phyloP scores from a whole-genome alignment of 305 asterid species.

The Solanum hybrid region DNA sequence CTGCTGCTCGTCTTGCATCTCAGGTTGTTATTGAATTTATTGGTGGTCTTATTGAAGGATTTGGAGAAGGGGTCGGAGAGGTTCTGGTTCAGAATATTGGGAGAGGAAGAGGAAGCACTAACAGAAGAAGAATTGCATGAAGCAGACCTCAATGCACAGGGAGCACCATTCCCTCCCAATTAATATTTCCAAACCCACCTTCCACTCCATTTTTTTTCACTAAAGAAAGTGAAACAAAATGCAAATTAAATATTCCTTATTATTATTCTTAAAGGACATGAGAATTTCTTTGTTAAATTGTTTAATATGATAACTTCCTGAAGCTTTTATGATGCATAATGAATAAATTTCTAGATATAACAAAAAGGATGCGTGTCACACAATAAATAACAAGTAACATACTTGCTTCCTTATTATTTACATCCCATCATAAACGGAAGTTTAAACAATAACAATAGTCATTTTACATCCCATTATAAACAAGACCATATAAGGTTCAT shows the following conservation, averaged over 20 bases:
- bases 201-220: not conserved
- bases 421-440: not conserved
- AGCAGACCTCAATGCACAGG: not conserved
- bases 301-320: not conserved
- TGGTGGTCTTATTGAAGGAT: constrained; percentile 64
- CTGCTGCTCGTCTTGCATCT: constrained; percentile 67
- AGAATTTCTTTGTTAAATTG: not conserved
- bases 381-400: not conserved
- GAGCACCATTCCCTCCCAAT: not conserved
- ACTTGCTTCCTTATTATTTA: not conserved
- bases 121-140: constrained; percentile 19
- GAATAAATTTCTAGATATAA: not conserved
- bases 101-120: constrained; percentile 37
- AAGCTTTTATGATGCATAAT: not conserved
- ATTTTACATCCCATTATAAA: not conserved
- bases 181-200: constrained; percentile 10
- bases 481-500: not conserved
- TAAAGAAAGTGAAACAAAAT: not conserved
- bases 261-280: not conserved
- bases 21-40: constrained; percentile 65
- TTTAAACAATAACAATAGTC: not conserved
- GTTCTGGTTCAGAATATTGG: constrained; percentile 41
- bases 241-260: not conserved
- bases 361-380: not conserved
- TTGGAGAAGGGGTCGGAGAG: constrained; percentile 79